phyloP scores from a whole-genome alignment of 2,329 filamentous ascomycete species.

The Thielaviopsis populi region DNA sequence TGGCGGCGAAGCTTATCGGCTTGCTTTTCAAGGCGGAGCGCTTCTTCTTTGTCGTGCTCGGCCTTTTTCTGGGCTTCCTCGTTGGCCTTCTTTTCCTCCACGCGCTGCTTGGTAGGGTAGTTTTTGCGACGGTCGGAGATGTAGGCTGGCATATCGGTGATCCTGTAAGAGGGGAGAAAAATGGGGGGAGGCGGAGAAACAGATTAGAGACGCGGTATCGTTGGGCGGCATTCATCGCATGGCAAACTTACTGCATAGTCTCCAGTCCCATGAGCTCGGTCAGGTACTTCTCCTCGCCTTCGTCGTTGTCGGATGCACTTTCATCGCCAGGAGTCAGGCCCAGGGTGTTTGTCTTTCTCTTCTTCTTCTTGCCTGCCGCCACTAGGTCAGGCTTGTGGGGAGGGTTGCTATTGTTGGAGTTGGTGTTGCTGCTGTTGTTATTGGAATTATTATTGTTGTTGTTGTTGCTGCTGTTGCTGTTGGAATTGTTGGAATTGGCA shows the following conservation, averaged over 20 bases:
- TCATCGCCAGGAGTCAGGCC: conserved; percentile 54
- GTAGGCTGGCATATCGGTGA: conserved; percentile 63
- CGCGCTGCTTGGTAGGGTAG: conserved; percentile 63
- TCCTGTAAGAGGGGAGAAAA: conserved; percentile 24
- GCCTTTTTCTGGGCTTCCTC: conserved; percentile 32
- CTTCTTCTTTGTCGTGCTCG: conserved; percentile 42
- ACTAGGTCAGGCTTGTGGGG: conserved; percentile 27
- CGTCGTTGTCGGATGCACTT: conserved; percentile 49
- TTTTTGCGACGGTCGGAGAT: conserved; percentile 64
- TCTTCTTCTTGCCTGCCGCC: conserved; percentile 49
- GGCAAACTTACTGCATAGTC: conserved; percentile 36
- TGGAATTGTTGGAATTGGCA: neutral
- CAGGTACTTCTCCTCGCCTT: conserved; percentile 55
- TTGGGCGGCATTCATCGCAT: conserved; percentile 12
- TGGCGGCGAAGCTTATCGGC: conserved; percentile 48
- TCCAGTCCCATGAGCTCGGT: conserved; percentile 41
- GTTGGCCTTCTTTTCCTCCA: conserved; percentile 45
- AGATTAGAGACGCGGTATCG: conserved; percentile 16
- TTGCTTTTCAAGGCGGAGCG: conserved; percentile 33
- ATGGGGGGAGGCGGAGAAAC: neutral
- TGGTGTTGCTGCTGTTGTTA: conserved; percentile 5
- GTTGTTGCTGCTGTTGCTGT: conserved; percentile 26
- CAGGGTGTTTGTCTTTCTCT: conserved; percentile 55
- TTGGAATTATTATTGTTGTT: conserved; percentile 20
- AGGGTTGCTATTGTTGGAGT: conserved; percentile 17